Evolutionary conservation across 2,329 filamentous ascomycete species (phyloP), one percentile per base, ranked within the genome.

Genomic region (Fusarium albosuccineum): DNA sequence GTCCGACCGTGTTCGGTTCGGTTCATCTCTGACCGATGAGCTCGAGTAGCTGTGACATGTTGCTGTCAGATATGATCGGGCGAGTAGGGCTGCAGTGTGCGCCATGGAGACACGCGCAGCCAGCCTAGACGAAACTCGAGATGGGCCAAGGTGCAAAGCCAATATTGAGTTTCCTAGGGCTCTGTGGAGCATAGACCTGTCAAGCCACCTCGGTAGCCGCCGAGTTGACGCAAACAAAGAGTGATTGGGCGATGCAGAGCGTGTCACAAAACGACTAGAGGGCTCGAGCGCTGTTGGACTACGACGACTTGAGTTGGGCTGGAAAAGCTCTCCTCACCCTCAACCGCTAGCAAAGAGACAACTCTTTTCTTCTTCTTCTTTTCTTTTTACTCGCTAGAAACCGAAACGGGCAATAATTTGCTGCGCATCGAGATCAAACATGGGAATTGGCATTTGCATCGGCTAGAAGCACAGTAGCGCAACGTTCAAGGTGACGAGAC

Each of bases 121-220:
- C 27, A 44, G 27, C 22, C 22, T 22, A 22, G 22, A 22, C 22
- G 22, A 22, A 22, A 16, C 42, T 45, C 27, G 29, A 46, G 27
- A 26, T 33, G 17, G 11, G 11, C 22, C 22, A 42, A 11, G 17
- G 11, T 26, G 9, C 29, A 40, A 29, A 37, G 49, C 26, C n/a
- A 17, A 42, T 22, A 22, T 22, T 22, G 22, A 22, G 4, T 22
- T 22, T 7, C 42, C 42, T 14, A 45, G 42, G n/a, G 9, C 11
- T 14, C 11, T 49, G 29, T 49, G 45, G 45, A 36, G 29, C 5
- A 49, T 26, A 17, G 44, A 7, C 29, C 45, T 13, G 11, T 34
- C 45, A 49, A 49, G 45, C 45, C 45, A 49, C 45, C 45, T 49
- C 45, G 45, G 45, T 49, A 49, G 45, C 45, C 45, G 29, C 29